Evolutionary conservation across 352 stramenopile genomes (phyloP).

Genomic region (Globisporangium iwayamae): DNA sequence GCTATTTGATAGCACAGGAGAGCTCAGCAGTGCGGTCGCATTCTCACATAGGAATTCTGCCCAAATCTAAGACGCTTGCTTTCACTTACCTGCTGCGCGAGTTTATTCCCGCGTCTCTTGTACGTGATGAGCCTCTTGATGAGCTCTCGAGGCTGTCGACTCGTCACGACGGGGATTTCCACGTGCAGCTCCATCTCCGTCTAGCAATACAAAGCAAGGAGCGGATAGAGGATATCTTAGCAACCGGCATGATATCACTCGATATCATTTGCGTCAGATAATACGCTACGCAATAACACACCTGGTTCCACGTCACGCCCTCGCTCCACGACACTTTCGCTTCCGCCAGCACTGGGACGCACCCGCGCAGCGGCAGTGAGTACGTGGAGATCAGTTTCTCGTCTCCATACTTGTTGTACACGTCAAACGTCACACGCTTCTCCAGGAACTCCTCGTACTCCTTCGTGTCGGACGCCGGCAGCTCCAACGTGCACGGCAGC

Average conservation of each 20-base stretch:
- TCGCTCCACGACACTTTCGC: conserved; percentile 41
- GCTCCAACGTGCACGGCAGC: conserved; percentile 35
- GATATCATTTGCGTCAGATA: background rate
- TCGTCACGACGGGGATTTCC: conserved; percentile 32
- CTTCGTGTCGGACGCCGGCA: conserved; percentile 18
- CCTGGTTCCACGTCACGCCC: conserved; percentile 25
- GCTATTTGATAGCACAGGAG: conserved; percentile 21
- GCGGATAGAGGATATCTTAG: background rate
- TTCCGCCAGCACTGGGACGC: conserved; percentile 45
- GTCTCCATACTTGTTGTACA: conserved; percentile 21
- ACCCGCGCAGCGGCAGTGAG: conserved; percentile 37
- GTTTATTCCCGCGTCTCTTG: conserved; percentile 29
- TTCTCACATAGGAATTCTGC: no score
- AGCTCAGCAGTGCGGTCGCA: background rate
- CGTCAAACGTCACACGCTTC: conserved; percentile 34
- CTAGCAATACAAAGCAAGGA: conserved; percentile 11
- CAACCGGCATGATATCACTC: background rate
- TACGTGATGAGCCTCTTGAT: conserved; percentile 35
- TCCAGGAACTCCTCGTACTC: conserved; percentile 40
- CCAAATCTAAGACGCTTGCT: no score
- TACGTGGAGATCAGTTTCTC: conserved; percentile 30
- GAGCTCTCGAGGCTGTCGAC: conserved; percentile 40
- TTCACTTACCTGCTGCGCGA: conserved; percentile 38
- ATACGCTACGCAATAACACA: conserved; percentile 10
- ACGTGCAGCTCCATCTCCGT: conserved; percentile 30